A percentile compares a stretch with the other conserved stretches of the same genome.
Conservation (phyloP, 106 monocot species). For the Triglochin maritima region DNA sequence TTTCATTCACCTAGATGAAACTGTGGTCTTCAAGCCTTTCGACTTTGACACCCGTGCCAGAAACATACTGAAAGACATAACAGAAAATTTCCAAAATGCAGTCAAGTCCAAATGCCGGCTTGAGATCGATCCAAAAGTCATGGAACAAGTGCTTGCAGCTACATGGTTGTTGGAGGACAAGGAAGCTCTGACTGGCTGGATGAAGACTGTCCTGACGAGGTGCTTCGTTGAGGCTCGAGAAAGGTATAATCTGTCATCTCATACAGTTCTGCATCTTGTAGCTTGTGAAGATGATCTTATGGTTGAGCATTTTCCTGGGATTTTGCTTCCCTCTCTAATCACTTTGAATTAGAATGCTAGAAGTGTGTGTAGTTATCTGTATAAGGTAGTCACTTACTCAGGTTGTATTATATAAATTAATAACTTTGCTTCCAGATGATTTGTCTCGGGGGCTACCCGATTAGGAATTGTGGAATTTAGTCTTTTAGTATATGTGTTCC, state of each 20-base stretch:
- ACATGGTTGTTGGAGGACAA: constrained; percentile 6
- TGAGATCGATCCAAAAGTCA: constrained; percentile 16
- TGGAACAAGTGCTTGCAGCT: constrained; percentile 25
- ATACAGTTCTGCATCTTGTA: constrained; percentile 9
- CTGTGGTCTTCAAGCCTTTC: constrained; percentile 25
- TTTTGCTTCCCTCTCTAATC: constrained; percentile 13
- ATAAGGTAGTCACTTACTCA: not conserved
- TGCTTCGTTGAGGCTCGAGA: constrained; percentile 9
- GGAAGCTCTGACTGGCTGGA: constrained; percentile 11
- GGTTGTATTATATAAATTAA: too few species aligned
- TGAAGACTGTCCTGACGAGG: constrained; percentile 12
- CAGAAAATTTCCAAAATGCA: constrained; percentile 2
- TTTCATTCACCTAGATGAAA: constrained; percentile 27
- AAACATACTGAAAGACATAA: constrained; percentile 8
- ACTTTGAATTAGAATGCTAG: constrained; percentile 2
- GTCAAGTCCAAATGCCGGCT: constrained; percentile 3
- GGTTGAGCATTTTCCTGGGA: constrained; percentile 7
- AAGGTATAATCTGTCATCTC: constrained; percentile 10
- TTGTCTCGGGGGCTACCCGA: too few species aligned
- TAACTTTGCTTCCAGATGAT: too few species aligned
- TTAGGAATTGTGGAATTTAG: too few species aligned
- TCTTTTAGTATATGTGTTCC: too few species aligned
- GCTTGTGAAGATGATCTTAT: constrained; percentile 7
- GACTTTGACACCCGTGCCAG: constrained; percentile 14
- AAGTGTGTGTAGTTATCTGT: not conserved